Evolutionary conservation across 805 yeast species (phyloP).

Genomic region (Wickerhamiella brachini): DNA sequence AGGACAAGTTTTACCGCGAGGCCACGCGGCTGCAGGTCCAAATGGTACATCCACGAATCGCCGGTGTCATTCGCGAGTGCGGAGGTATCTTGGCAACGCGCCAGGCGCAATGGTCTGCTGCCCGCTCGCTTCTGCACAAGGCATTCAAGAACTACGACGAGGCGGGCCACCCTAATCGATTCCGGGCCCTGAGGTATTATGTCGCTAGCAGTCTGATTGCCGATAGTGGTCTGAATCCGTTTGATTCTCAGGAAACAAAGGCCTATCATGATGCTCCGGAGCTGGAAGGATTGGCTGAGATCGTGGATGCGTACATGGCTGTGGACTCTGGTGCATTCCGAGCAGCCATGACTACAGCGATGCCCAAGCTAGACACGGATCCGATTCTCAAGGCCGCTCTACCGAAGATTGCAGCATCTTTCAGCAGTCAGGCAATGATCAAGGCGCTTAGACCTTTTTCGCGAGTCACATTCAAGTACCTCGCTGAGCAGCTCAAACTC

Average conservation of each 20-base stretch:
- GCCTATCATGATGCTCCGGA: conserved; percentile 30
- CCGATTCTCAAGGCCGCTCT: conserved; percentile 9
- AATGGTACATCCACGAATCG: conserved; percentile 60
- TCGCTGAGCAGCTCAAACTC: conserved; percentile 17
- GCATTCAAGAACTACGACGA: conserved; percentile 50
- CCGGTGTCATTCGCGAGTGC: conserved; percentile 65
- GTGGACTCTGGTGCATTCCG: conserved; percentile 16
- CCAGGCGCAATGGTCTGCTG: conserved; percentile 37
- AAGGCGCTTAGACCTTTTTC: conserved; percentile 22
- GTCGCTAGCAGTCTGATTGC: conserved; percentile 46
- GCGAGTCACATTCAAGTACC: conserved; percentile 17
- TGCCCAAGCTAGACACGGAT: conserved; percentile 6
- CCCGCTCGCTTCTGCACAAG: conserved; percentile 41
- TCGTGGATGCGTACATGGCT: conserved; percentile 26
- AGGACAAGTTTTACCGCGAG: conserved; percentile 37
- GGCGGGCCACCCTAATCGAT: conserved; percentile 49
- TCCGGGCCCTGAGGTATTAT: conserved; percentile 44
- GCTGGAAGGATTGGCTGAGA: conserved; percentile 19
- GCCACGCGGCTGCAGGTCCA: conserved; percentile 33
- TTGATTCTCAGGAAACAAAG: conserved; percentile 58
- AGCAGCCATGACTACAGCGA: conserved; percentile 4
- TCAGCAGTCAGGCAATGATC: conserved; percentile 20
- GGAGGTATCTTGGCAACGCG: conserved; percentile 58
- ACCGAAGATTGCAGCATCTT: conserved; percentile 17
- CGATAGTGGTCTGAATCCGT: conserved; percentile 51